These are phyloP conservation scores for Phytophthora tentaculata DNA, from an alignment of 352 stramenopile genomes.

Conservation along the genomic window DNA sequence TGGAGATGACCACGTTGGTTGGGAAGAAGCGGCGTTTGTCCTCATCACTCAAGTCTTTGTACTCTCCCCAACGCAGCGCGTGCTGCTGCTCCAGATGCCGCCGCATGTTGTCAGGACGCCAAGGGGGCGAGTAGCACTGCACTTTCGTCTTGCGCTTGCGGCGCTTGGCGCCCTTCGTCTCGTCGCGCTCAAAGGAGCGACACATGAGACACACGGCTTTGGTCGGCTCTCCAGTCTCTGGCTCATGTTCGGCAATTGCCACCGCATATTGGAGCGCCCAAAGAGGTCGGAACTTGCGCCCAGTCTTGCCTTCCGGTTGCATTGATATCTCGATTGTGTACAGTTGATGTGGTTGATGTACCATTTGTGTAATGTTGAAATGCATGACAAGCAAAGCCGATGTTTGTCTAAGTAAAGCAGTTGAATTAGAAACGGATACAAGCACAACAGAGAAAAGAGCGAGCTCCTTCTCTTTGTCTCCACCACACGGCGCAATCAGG, in stretches of 20 bases:
- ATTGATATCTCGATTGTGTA: not conserved
- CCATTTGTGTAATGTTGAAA: slow-evolving; percentile 1
- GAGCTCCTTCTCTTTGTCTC: slow-evolving; percentile 20
- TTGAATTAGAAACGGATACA: slow-evolving; percentile 40
- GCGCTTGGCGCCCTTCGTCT: slow-evolving; percentile 27
- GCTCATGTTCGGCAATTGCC: slow-evolving; percentile 21
- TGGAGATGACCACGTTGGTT: slow-evolving; percentile 15
- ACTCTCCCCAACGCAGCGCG: slow-evolving; percentile 24
- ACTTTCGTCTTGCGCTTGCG: slow-evolving; percentile 34
- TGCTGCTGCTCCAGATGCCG: slow-evolving; percentile 39
- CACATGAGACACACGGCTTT: slow-evolving; percentile 34
- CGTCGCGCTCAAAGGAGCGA: slow-evolving; percentile 26
- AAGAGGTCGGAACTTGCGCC: slow-evolving; percentile 21
- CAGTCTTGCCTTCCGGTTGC: not conserved
- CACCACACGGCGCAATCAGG: slow-evolving; percentile 24
- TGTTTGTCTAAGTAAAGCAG: slow-evolving; percentile 33
- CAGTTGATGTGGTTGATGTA: not conserved
- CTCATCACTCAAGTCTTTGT: slow-evolving; percentile 21
- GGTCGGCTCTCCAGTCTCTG: slow-evolving; percentile 6
- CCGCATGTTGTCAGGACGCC: slow-evolving; percentile 42
- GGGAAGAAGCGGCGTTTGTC: slow-evolving; percentile 34
- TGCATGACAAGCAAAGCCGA: not conserved
- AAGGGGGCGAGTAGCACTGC: slow-evolving; percentile 33
- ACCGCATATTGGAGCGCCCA: slow-evolving; percentile 32
- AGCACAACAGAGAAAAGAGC: slow-evolving; percentile 26